Evolutionary conservation across 345 rosid species (phyloP).

Genomic region (Linum usitatissimum): DNA sequence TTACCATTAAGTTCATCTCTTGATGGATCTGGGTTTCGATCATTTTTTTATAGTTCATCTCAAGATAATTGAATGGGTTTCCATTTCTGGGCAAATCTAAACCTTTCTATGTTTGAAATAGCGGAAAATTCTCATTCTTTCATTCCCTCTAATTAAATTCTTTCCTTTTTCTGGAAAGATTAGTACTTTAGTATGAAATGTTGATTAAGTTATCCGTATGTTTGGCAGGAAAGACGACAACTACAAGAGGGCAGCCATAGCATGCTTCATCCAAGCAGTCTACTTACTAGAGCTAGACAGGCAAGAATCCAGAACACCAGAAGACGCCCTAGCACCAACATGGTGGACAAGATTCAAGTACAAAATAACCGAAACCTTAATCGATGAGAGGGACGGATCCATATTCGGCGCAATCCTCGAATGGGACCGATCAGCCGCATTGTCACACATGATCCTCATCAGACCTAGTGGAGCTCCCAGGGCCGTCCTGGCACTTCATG

Average conservation of each 20-base stretch:
- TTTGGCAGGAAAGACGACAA: slow-evolving; percentile 70
- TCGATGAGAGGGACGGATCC: slow-evolving; percentile 77
- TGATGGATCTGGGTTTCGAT: neutral
- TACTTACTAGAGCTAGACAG: slow-evolving; percentile 86
- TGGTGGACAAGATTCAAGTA: slow-evolving; percentile 96
- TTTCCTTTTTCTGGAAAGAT: neutral
- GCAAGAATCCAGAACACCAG: slow-evolving; percentile 59
- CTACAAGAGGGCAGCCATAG: slow-evolving; percentile 79
- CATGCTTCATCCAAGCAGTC: slow-evolving; percentile 92
- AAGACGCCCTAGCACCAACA: slow-evolving; percentile 72
- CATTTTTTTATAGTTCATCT: neutral
- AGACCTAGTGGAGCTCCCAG: slow-evolving; percentile 92
- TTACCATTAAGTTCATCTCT: neutral
- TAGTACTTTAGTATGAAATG: no score
- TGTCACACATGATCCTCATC: slow-evolving; percentile 61
- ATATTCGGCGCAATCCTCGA: slow-evolving; percentile 80
- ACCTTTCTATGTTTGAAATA: neutral
- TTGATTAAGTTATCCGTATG: neutral
- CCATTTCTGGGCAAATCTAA: neutral
- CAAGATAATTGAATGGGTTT: neutral
- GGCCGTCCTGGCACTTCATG: slow-evolving; percentile 69
- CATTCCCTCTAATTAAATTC: no score
- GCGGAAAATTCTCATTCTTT: neutral
- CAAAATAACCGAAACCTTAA: slow-evolving; percentile 54
- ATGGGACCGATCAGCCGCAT: slow-evolving; percentile 85